Base-by-base conservation (phyloP, 2,329 filamentous ascomycete species). In the Leptoxyphium fumago region DNA sequence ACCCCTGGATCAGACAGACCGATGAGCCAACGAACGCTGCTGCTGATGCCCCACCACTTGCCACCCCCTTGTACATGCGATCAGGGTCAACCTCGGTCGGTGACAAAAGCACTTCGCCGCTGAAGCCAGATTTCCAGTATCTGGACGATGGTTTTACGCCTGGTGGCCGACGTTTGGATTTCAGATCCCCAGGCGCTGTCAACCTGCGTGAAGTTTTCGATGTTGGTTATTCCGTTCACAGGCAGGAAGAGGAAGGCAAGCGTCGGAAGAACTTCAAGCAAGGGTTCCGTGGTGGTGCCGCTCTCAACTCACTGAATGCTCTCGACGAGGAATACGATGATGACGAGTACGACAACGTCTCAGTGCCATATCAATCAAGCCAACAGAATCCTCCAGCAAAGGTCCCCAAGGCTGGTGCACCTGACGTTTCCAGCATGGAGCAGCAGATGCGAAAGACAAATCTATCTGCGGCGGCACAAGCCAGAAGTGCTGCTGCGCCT, bases 131-230 rank as follows among this genome's bases (percentile, higher is more conserved):
- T 50, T 73, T 70, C 45, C 64, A 68, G 15, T 72, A 74, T 45
- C 61, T 76, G n/a, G 63, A 72, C 14, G 73, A 80, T 48, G 32
- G 32, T 9, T 4, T 36, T 9, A 74, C 75, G 10, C 75, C 76
- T 4, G 71, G 71, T 13, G 55, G 54, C 40, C 80, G 77, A 49
- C 79, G 84, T 14, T 79, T 82, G 66, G 91, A 98, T 62, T 98
- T 96, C 78, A 78, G 91, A 46, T 96, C 88, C 0, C 91, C 91
- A 0, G 91, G 88, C 42, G 88, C 86, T 2, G 82, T 98, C 64
- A 96, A 96, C 60, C 70, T 98, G 10, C 85, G 91, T 47, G 91
- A 98, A 64, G 88, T 96, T 2, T 98, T 98, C 53, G 91, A 98
- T 57, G 89, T 98, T 41, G 82, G 86, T n/a, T 98, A 98, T 57